These are phyloP conservation scores for Phenoliferia sp. DNA, from an alignment of 1,284 basidiomycete genomes.

Conservation along the genomic window DNA sequence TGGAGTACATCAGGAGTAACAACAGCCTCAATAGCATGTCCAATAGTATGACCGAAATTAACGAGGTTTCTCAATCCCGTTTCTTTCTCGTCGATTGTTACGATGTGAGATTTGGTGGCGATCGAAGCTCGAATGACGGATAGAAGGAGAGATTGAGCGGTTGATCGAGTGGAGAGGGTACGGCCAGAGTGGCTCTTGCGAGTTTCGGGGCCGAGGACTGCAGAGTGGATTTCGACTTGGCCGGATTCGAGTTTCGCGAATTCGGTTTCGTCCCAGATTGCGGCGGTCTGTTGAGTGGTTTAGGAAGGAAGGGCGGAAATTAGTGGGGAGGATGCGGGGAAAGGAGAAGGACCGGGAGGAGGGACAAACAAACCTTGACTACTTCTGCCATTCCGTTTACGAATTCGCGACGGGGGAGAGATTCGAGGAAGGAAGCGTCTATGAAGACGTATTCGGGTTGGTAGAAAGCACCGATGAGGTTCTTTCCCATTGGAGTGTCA, in stretches of 20 bases:
- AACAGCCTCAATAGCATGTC: conserved; percentile 91
- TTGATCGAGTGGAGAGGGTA: conserved; percentile 61
- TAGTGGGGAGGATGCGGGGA: not conserved
- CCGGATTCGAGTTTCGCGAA: conserved; percentile 80
- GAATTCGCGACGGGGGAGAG: conserved; percentile 86
- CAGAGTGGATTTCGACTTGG: conserved; percentile 74
- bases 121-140: conserved; percentile 38
- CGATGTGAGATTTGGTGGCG: conserved; percentile 84
- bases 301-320: no score
- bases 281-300: conserved; percentile 64
- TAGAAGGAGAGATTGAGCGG: conserved; percentile 50
- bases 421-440: conserved; percentile 91
- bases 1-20: conserved; percentile 86
- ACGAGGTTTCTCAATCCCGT: conserved; percentile 92
- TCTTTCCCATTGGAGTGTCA: conserved; percentile 94
- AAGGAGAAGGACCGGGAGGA: conserved; percentile 3
- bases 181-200: conserved; percentile 56
- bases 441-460: conserved; percentile 97
- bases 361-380: conserved; percentile 64
- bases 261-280: conserved; percentile 86
- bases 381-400: conserved; percentile 99
- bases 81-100: conserved; percentile 90
- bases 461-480: conserved; percentile 97
- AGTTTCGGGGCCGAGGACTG: conserved; percentile 63
- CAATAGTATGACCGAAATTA: conserved; percentile 95